Base-by-base conservation (phyloP, 75 land plant species). In the Pinus taeda region DNA sequence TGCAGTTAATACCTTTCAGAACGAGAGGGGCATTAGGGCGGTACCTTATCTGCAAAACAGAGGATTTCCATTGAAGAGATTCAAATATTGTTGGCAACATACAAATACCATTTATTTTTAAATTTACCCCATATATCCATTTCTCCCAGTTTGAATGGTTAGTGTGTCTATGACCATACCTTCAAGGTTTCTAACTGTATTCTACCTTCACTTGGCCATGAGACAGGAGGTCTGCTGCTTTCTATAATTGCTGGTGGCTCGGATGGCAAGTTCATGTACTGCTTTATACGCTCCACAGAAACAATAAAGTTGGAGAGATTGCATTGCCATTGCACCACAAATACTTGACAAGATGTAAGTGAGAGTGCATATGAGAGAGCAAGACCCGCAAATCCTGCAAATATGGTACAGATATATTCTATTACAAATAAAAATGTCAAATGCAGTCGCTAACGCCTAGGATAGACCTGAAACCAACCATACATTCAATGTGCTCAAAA, bases 241-340 rank as follows among this genome's bases (percentile, higher is more conserved):
- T 90, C 87, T 71, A 92, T 81, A 13, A 88, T 79, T 57, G 89
- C 81, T 42, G 98, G 91, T 42, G 97, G 91, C 84, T 96, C 97
- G 86, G 87, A 88, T 1, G 84, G 59, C 49, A 96, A 33, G 22
- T 65, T 72, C 57, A 91, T 86, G 84, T 93, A 93, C 73, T 96
- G 97, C n/a, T 84, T 84, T 74, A 96, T 96, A 64, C 98, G 81
- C 78, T 96, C 98, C 2, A 96, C 93, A 53, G 95, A 90, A 24
- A 96, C 90, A 81, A 92, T 90, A 55, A 90, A 90, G 62, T 90
- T 96, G 80, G 93, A 94, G 62, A 88, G 85, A 81, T 80, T 87
- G 76, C 91, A 90, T 45, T 93, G 82, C 67, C 83, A 91, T 93
- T 91, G 94, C 36, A 89, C 82, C 15, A 91, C 74, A 21, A 77